A percentile compares a stretch with the other conserved stretches of the same genome.
Evolutionary conservation across 2,329 filamentous ascomycete species (phyloP).

Genomic region (Hawksworthiomyces lignivorus): DNA sequence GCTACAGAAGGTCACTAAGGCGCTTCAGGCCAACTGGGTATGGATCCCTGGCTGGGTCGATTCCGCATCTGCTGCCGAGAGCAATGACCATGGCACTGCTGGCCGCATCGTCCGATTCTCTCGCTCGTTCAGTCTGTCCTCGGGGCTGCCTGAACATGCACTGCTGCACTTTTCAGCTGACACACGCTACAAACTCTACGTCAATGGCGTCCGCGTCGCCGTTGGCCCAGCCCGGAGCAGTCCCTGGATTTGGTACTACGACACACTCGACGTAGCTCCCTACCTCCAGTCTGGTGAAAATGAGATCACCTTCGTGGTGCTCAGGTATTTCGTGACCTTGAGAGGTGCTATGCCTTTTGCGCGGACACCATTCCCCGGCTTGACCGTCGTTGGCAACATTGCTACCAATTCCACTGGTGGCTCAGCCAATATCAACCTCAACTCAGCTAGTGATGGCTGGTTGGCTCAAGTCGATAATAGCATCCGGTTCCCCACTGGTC

Average conservation of each 20-base stretch:
- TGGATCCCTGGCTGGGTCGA: constrained; percentile 29
- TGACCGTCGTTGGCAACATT: constrained; percentile 20
- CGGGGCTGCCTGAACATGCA: constrained; percentile 13
- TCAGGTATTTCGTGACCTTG: constrained; percentile 21
- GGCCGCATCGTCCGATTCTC: constrained; percentile 26
- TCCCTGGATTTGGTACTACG: constrained; percentile 26
- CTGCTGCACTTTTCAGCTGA: constrained; percentile 26
- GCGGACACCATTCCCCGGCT: constrained; percentile 20
- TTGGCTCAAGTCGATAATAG: constrained; percentile 18
- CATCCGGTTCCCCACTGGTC: constrained; percentile 20
- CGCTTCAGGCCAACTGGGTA: constrained; percentile 31
- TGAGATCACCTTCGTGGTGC: constrained; percentile 20
- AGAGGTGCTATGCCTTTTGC: constrained; percentile 25
- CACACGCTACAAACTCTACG: constrained; percentile 33
- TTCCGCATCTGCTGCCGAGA: constrained; percentile 17
- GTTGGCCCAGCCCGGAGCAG: constrained; percentile 30
- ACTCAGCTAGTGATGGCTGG: constrained; percentile 17
- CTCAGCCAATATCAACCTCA: constrained; percentile 2
- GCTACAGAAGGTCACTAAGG: constrained; percentile 22
- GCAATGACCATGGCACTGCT: constrained; percentile 17
- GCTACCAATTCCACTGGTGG: neutral
- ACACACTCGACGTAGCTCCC: constrained; percentile 22
- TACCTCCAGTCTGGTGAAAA: constrained; percentile 20
- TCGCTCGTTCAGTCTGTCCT: constrained; percentile 17
- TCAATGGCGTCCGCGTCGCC: constrained; percentile 28